These are phyloP conservation scores for Citrus reticulata DNA, from an alignment of 345 rosid genomes.

Conservation along the genomic window DNA sequence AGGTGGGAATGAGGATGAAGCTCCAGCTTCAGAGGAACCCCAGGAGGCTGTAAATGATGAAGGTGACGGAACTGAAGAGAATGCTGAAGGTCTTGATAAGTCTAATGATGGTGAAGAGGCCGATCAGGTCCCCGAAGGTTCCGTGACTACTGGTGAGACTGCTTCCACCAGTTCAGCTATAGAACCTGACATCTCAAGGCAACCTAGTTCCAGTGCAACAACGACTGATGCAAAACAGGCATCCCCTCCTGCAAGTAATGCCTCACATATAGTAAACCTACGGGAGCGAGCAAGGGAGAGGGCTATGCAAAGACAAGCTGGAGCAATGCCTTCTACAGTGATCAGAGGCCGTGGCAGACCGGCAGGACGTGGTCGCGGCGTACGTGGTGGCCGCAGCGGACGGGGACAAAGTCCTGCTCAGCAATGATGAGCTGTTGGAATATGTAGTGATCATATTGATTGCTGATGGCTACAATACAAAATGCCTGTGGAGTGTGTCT, in stretches of 20 bases:
- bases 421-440: conserved; percentile 19
- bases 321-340: conserved; percentile 29
- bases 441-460: neutral
- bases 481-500: no score
- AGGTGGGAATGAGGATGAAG: conserved; percentile 48
- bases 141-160: conserved; percentile 19
- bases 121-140: conserved; percentile 29
- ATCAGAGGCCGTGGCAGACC: conserved; percentile 47
- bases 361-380: conserved; percentile 41
- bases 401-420: conserved; percentile 48
- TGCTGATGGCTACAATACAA: no score
- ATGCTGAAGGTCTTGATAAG: conserved; percentile 55
- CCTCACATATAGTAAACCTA: conserved; percentile 47
- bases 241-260: conserved; percentile 38
- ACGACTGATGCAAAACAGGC: conserved; percentile 47
- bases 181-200: conserved; percentile 30
- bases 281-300: conserved; percentile 53
- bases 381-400: conserved; percentile 38
- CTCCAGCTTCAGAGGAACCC: conserved; percentile 23
- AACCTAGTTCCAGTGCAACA: conserved; percentile 24
- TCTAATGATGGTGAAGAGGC: conserved; percentile 40
- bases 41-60: conserved; percentile 51
- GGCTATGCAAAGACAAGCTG: conserved; percentile 53
- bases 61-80: conserved; percentile 45
- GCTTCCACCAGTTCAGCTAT: conserved; percentile 17